Conservation (phyloP, 208 protist species). For the Trypanosoma mega region DNA sequence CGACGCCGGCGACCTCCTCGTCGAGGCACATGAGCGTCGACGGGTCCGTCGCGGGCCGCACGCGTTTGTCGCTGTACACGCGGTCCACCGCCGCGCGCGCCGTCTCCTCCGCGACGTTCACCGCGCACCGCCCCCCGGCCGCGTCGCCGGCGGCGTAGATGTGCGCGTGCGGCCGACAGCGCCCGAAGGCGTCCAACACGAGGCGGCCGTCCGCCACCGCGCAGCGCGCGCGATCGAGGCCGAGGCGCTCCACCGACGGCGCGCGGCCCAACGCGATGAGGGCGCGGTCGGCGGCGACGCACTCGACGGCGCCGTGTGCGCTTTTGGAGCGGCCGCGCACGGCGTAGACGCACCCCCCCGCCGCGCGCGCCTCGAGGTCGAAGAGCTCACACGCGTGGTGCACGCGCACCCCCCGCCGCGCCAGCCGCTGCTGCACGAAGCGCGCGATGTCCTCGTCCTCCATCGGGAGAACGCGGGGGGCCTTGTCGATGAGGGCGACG, state of each 20-base stretch:
- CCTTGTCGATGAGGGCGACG: constrained; percentile 58
- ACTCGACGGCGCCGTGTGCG: constrained; percentile 30
- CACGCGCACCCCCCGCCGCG: constrained; percentile 44
- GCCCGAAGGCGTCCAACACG: constrained; percentile 44
- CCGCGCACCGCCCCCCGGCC: constrained; percentile 27
- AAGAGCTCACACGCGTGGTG: constrained; percentile 56
- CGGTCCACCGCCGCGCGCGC: constrained; percentile 51
- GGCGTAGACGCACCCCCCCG: constrained; percentile 43
- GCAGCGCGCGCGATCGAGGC: constrained; percentile 56
- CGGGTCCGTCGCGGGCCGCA: constrained; percentile 36
- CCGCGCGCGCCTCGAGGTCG: constrained; percentile 40
- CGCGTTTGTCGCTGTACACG: constrained; percentile 48
- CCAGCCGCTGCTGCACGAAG: constrained; percentile 45
- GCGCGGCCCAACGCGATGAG: constrained; percentile 56
- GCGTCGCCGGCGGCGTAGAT: constrained; percentile 77
- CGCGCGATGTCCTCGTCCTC: constrained; percentile 70
- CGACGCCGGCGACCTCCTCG: constrained; percentile 60
- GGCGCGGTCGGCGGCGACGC: constrained; percentile 50
- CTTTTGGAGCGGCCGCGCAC: constrained; percentile 30
- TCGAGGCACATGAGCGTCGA: constrained; percentile 57
- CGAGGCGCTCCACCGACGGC: constrained; percentile 48
- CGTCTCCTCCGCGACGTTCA: constrained; percentile 48
- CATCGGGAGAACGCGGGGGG: constrained; percentile 43
- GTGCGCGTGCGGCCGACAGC: constrained; percentile 61
- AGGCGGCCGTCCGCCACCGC: constrained; percentile 43